Evolutionary conservation across 179 eudicot species (phyloP).

Genomic region (Beta lomatogona): DNA sequence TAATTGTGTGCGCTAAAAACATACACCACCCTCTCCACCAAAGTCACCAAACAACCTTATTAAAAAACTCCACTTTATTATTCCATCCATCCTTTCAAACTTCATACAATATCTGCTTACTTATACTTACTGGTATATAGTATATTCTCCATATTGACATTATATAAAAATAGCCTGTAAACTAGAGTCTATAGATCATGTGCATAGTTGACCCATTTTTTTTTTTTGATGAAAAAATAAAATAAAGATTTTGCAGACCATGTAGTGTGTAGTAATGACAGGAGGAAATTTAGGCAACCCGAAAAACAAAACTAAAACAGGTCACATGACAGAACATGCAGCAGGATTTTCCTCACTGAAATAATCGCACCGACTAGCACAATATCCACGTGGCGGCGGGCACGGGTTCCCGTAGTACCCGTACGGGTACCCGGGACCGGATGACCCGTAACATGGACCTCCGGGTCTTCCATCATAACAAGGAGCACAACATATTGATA

Average conservation of each 20-base stretch:
- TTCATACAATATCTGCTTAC: background rate
- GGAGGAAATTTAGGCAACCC: background rate
- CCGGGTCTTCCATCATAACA: conserved; percentile 39
- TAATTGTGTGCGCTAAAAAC: background rate
- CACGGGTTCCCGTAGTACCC: conserved; percentile 21
- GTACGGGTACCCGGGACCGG: conserved; percentile 25
- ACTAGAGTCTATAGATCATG: background rate
- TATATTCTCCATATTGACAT: background rate
- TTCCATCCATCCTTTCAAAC: too few relatives aligned
- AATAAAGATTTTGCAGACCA: background rate
- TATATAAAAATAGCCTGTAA: conserved; percentile 2
- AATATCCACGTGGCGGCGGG: conserved; percentile 20
- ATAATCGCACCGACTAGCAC: conserved; percentile 35
- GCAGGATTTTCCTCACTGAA: conserved; percentile 50
- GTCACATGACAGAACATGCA: conserved; percentile 54
- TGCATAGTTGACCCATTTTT: background rate
- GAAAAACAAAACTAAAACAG: background rate
- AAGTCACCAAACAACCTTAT: background rate
- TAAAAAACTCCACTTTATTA: background rate
- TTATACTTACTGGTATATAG: background rate
- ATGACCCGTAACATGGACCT: conserved; percentile 35
- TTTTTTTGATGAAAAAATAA: background rate
- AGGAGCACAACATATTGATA: conserved; percentile 25
- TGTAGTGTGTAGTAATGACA: background rate
- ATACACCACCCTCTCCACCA: background rate